phyloP scores from a whole-genome alignment of 176 grass and related monocot genomes.

The Elaeis guineensis region DNA sequence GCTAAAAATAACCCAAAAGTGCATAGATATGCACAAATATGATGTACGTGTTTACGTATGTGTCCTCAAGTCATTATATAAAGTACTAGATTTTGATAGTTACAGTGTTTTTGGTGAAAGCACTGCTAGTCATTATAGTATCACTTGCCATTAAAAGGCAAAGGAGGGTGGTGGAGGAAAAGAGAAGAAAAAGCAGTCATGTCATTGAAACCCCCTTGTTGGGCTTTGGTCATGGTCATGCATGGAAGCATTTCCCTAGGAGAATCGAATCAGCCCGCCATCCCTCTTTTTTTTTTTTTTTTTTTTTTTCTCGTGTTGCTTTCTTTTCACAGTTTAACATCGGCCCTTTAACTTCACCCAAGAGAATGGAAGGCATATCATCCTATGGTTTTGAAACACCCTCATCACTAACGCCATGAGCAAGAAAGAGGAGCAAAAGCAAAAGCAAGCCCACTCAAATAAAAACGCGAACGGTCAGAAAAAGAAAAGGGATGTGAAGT shows the following conservation, averaged over 20 bases:
- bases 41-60: too few relatives aligned
- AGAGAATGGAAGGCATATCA: conserved; percentile 11
- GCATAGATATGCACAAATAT: too few relatives aligned
- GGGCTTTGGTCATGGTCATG: conserved; percentile 11
- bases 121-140: too few relatives aligned
- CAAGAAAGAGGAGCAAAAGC: not conserved
- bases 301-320: not conserved
- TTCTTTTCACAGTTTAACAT: conserved; percentile 18
- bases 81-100: too few relatives aligned
- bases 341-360: conserved; percentile 45
- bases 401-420: not conserved
- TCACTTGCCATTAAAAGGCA: too few relatives aligned
- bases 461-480: conserved; percentile 39
- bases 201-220: not conserved
- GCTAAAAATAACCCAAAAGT: too few relatives aligned
- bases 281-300: not conserved
- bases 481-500: conserved; percentile 35
- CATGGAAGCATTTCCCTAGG: conserved; percentile 84
- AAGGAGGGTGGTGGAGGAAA: too few relatives aligned
- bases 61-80: too few relatives aligned
- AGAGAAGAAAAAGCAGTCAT: too few relatives aligned
- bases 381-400: conserved; percentile 61
- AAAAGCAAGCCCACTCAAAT: conserved; percentile 43
- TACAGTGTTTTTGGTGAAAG: too few relatives aligned
- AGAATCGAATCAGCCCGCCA: conserved; percentile 51